Conservation (phyloP, 306 rosid species). For the Citrullus colocynthis region DNA sequence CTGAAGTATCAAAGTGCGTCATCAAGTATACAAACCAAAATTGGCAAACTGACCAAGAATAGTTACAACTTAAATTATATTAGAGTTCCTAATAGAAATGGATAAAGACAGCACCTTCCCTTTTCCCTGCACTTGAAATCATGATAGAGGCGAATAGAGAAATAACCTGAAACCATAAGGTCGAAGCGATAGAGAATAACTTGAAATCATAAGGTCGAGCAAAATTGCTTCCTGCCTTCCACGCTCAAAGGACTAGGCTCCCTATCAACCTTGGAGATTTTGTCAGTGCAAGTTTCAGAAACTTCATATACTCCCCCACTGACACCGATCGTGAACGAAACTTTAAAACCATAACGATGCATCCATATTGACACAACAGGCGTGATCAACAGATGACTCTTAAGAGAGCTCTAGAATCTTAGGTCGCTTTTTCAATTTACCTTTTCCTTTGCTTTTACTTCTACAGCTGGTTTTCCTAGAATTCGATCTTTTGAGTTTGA, state of each 20-base stretch:
- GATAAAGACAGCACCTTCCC: background rate
- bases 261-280: background rate
- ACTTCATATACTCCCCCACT: background rate
- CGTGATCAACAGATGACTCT: background rate
- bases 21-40: background rate
- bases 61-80: background rate
- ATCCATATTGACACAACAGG: background rate
- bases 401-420: conserved; percentile 52
- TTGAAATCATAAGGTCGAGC: background rate
- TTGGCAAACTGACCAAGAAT: background rate
- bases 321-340: background rate
- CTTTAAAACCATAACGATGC: background rate
- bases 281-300: background rate
- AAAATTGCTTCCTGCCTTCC: too few species aligned
- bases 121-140: background rate
- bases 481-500: conserved; percentile 13
- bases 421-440: conserved; percentile 26
- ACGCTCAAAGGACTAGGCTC: background rate
- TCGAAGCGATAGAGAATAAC: background rate
- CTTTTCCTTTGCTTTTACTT: conserved; percentile 10
- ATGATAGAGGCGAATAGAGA: background rate
- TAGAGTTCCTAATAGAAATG: background rate
- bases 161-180: background rate
- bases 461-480: conserved; percentile 8
- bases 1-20: background rate